Base-by-base conservation (phyloP, 169 alveolate genomes). In the Sarcocystis neurona region DNA sequence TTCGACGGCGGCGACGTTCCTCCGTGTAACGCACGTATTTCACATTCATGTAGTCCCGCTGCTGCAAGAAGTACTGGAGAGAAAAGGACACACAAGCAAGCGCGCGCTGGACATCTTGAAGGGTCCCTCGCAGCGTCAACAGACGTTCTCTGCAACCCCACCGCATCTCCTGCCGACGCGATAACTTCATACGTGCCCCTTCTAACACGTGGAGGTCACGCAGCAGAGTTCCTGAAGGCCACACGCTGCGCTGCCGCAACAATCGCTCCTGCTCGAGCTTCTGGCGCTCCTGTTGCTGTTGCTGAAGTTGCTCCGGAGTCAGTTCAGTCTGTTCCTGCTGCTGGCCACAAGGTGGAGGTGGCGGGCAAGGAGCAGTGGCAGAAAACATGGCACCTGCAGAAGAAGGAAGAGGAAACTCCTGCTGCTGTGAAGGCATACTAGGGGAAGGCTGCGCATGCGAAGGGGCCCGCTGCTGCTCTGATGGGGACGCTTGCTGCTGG, bases 11-110 rank as follows among this genome's bases (percentile, higher is more conserved):
- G 20, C 12, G 34, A 6, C 75, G 27, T n/a, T 63, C 75, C 75
- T 63, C 44, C 75, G 75, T 2, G 75, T 63, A 63, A 37, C 2
- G 46, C 50, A 70, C 90, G 68, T 85, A 85, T 53, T 74, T 46
- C 68, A 85, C 60, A 30, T 85, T 85, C 63, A 30, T 50, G 72
- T 85, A 74, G 53, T 85, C 90, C 39, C 90, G 43, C 87, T 44
- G 32, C 37, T 79, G 70, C 0, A 20, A 41, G 43, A 63, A 63
- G 12, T 43, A 6, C n/a, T 63, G 75, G 10, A 77, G 85, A 39
- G 53, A 27, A 1, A 43, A 3, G 70, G 66, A 63, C n/a, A 77
- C 37, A 4, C 6, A 15, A 5, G 27, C 12, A 3, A 58, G 68
- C 43, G 63, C 90, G 18, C n/a, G 53, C 85, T 85, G 90, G 41